Percentiles rank a stretch among this genome's conserved stretches.
Evolutionary conservation across 2,329 filamentous ascomycete species (phyloP).

Genomic region (Trichoderma hamatum): DNA sequence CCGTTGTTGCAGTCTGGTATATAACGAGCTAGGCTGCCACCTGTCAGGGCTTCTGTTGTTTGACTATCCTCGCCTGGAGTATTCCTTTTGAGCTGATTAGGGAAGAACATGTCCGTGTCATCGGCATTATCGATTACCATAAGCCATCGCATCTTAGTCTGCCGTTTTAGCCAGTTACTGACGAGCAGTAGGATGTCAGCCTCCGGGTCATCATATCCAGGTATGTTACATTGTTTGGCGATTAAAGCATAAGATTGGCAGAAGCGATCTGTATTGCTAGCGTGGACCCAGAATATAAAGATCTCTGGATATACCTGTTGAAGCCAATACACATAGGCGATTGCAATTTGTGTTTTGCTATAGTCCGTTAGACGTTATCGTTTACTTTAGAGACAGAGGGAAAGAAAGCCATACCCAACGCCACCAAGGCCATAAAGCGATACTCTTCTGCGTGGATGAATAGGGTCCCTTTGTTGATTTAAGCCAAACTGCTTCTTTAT

Average conservation of each 20-base stretch:
- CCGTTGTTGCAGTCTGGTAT: conserved; percentile 39
- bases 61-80: not conserved
- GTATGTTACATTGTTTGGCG: conserved; percentile 34
- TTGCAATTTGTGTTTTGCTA: conserved; percentile 14
- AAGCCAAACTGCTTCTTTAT: conserved; percentile 24
- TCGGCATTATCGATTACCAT: conserved; percentile 29
- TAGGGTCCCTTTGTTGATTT: not conserved
- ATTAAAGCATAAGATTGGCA: conserved; percentile 35
- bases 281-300: conserved; percentile 42
- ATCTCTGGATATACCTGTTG: conserved; percentile 29
- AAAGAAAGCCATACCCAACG: not conserved
- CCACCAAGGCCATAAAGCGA: conserved; percentile 18
- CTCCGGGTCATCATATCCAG: conserved; percentile 33
- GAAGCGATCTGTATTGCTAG: conserved; percentile 38
- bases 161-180: conserved; percentile 36
- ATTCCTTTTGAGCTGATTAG: not conserved
- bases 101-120: conserved; percentile 26
- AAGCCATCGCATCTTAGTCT: conserved; percentile 31
- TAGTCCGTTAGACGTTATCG: not conserved
- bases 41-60: not conserved
- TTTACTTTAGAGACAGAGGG: not conserved
- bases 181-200: conserved; percentile 33
- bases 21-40: conserved; percentile 20
- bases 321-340: conserved; percentile 35
- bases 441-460: not conserved